A percentile compares a stretch with the other conserved stretches of the same genome.
These are phyloP conservation scores for Colletotrichum australisinense DNA, from an alignment of 2,329 filamentous ascomycete species.

Conservation along the genomic window DNA sequence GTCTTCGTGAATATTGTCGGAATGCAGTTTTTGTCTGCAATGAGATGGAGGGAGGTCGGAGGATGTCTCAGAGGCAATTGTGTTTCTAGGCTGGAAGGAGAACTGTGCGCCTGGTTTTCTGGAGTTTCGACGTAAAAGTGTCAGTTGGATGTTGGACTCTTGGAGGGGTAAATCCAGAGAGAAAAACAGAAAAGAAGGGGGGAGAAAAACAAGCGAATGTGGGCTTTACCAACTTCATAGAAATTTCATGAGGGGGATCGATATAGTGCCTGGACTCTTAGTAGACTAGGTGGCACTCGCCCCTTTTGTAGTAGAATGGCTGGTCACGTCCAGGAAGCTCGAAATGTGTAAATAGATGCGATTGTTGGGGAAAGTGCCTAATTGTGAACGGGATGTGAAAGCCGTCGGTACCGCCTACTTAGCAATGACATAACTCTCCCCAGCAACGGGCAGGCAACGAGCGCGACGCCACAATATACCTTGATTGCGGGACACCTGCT, in stretches of 20 bases:
- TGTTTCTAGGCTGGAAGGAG: conserved; percentile 46
- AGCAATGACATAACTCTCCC: conserved; percentile 33
- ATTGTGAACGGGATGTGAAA: background rate
- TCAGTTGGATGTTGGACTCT: conserved; percentile 20
- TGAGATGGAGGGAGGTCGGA: conserved; percentile 37
- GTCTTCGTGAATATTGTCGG: background rate
- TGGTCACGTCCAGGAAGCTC: background rate
- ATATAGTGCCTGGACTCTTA: background rate
- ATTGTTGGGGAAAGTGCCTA: background rate
- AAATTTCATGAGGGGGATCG: background rate
- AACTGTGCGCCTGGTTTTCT: conserved; percentile 47
- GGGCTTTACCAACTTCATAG: conserved; percentile 18
- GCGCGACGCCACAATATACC: background rate
- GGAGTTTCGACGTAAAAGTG: conserved; percentile 5
- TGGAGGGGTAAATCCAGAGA: background rate
- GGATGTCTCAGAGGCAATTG: conserved; percentile 40
- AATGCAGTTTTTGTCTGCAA: conserved; percentile 9
- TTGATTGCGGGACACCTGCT: background rate
- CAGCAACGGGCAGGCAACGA: conserved; percentile 27
- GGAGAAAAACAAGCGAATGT: conserved; percentile 12
- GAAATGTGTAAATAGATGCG: background rate
- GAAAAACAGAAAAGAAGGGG: background rate
- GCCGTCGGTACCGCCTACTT: conserved; percentile 10
- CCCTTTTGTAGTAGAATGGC: background rate
- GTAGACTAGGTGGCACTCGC: too few species aligned